Base-by-base conservation (phyloP, 768 basidiomycete species). In the Trichaptum fuscoviolaceum region DNA sequence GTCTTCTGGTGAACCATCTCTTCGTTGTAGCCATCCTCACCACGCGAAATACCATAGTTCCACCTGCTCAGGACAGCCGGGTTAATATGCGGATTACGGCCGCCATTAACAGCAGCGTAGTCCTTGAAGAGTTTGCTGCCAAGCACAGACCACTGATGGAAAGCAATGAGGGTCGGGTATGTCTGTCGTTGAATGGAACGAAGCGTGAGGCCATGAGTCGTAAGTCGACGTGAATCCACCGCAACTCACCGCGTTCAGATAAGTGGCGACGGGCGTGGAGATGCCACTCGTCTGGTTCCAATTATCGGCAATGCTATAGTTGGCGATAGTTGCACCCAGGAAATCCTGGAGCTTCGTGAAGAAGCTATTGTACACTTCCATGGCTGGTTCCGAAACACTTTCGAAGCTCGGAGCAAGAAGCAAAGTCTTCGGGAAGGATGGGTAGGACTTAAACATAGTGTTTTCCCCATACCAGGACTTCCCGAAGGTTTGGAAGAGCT, bases 401-500 rank as follows among this genome's bases (percentile, higher is more conserved):
- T 67, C 57, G 7, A 61, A 64, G 23, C 75, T 73, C 24, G 69
- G 60, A 1, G 75, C 71, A 67, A 76, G 71, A 36, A 75, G 63
- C n/a, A 76, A 69, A 26, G 66, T 74, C 36, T 71, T 74, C 15
- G 75, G 75, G 68, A 72, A 75, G 20, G 66, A 36, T 6, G 71
- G 62, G 68, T 67, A 74, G 71, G 74, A 59, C 20, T 70, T 72
- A 64, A 73, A 71, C 42, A 52, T 12, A 20, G 42, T 12, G 68
- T 72, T 71, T 62, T 25, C 20, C 3, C 71, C 65, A 61, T 76
- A 76, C 75, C 75, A 76, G 69, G 71, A 74, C 52, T 73, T 67
- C 0, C 75, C 75, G 1, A 67, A 72, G 10, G 67, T 63, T 35
- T 69, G 64, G 73, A 73, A 76, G 25, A 65, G 60, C 60, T 70